Conservation (phyloP, 768 basidiomycete species). For the Phanerochaete sordida region DNA sequence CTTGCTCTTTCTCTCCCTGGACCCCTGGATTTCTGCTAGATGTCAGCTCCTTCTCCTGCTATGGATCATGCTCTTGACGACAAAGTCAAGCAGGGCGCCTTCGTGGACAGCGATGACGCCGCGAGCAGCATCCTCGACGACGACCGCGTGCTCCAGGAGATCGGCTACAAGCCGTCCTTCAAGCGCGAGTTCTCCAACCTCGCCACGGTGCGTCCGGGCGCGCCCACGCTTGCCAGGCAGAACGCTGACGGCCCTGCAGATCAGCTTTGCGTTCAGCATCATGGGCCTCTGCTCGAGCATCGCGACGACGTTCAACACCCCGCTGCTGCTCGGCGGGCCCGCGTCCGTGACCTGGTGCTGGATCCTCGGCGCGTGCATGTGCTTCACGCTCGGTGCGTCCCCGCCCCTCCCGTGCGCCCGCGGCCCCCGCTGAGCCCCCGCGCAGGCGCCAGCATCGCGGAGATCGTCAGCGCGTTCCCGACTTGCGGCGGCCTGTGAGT, state of each 20-base stretch:
- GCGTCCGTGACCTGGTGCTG: constrained; percentile 74
- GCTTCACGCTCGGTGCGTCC: constrained; percentile 57
- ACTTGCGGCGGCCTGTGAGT: constrained; percentile 70
- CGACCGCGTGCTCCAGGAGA: constrained; percentile 58
- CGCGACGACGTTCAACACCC: constrained; percentile 77
- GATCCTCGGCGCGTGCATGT: constrained; percentile 70
- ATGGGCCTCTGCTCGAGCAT: constrained; percentile 80
- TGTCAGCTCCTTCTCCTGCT: background rate
- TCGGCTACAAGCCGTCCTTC: constrained; percentile 79
- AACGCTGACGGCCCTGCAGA: constrained; percentile 36
- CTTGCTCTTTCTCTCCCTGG: background rate
- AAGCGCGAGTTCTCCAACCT: constrained; percentile 82
- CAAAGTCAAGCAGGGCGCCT: background rate
- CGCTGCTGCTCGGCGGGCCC: constrained; percentile 65
- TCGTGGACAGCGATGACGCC: background rate
- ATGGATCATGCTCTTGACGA: background rate
- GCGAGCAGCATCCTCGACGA: constrained; percentile 38
- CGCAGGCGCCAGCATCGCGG: constrained; percentile 60
- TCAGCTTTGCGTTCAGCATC: constrained; percentile 76
- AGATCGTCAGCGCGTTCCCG: constrained; percentile 73
- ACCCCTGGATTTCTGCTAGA: background rate
- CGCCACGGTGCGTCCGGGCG: constrained; percentile 51
- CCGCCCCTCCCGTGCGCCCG: background rate
- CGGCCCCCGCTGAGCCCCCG: background rate
- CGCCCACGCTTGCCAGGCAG: background rate